These are phyloP conservation scores for Orbilia blumenaviensis DNA, from an alignment of 2,329 filamentous ascomycete species.

Conservation along the genomic window DNA sequence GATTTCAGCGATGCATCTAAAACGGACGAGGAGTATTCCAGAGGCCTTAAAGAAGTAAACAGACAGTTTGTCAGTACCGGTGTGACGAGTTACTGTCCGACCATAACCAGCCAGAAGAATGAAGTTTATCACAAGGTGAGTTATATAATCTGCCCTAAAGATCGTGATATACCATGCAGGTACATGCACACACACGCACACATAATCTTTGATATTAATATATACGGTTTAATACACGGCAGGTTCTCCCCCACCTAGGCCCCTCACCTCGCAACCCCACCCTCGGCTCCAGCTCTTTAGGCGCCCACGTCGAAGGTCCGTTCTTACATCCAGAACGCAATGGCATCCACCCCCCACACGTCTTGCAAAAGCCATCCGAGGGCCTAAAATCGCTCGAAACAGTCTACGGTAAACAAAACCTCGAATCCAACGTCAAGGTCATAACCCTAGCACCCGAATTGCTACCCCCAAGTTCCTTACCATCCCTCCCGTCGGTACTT, in stretches of 20 bases:
- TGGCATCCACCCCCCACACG: conserved; percentile 80
- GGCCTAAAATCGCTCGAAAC: conserved; percentile 72
- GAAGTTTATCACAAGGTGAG: conserved; percentile 80
- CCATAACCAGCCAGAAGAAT: conserved; percentile 80
- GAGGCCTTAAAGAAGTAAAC: conserved; percentile 77
- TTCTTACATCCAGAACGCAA: conserved; percentile 86
- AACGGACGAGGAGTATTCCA: conserved; percentile 73
- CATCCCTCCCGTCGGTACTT: conserved; percentile 73
- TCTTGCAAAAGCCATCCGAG: conserved; percentile 71
- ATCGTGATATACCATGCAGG: no score
- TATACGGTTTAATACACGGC: no score
- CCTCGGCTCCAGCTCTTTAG: conserved; percentile 84
- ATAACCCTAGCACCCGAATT: conserved; percentile 87
- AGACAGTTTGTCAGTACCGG: conserved; percentile 77
- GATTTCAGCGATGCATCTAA: conserved; percentile 73
- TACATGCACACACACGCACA: neutral
- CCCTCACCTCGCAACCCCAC: conserved; percentile 71
- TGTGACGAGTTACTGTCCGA: conserved; percentile 72
- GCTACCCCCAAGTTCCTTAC: conserved; percentile 70
- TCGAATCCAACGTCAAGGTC: conserved; percentile 74
- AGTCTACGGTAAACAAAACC: conserved; percentile 77
- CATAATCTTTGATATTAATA: conserved; percentile 12
- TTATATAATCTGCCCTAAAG: no score
- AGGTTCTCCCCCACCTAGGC: conserved; percentile 78
- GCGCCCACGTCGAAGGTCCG: conserved; percentile 89